These are phyloP conservation scores for Trichoderma guizhouense DNA, from an alignment of 2,329 filamentous ascomycete species.

Conservation along the genomic window DNA sequence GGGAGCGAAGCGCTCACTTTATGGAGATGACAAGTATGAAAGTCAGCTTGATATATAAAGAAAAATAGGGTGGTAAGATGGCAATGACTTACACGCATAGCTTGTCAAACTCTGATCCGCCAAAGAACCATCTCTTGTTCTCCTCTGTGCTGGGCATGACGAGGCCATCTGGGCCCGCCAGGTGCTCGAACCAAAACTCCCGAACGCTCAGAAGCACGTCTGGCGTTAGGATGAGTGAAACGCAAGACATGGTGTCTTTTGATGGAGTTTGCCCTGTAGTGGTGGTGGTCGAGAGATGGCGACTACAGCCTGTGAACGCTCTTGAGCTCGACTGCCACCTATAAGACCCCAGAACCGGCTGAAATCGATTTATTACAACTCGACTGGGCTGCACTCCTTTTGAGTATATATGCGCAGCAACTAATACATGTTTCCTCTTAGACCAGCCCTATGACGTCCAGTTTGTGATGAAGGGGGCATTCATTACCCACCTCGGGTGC, in stretches of 20 bases:
- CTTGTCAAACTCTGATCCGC: constrained; percentile 34
- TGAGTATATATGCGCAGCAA: not conserved
- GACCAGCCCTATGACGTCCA: not conserved
- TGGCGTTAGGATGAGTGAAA: constrained; percentile 27
- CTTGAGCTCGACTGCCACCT: not conserved
- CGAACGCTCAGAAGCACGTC: constrained; percentile 31
- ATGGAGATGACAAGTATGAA: not conserved
- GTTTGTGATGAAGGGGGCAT: not conserved
- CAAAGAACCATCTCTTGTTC: constrained; percentile 35
- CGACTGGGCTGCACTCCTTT: not conserved
- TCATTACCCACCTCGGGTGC: not conserved
- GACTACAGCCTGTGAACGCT: not conserved
- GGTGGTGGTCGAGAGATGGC: not conserved
- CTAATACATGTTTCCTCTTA: not conserved
- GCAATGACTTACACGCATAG: constrained; percentile 33
- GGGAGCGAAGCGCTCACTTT: constrained; percentile 32
- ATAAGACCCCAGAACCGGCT: not conserved
- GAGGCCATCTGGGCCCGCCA: constrained; percentile 27
- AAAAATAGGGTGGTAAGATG: not conserved
- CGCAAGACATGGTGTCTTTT: constrained; percentile 10
- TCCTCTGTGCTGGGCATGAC: constrained; percentile 28
- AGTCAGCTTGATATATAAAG: not conserved
- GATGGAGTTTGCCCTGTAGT: not conserved
- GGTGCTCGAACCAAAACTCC: constrained; percentile 40
- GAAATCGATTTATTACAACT: not conserved